phyloP scores from a whole-genome alignment of 345 rosid species.

The Eucalyptus brandiana region DNA sequence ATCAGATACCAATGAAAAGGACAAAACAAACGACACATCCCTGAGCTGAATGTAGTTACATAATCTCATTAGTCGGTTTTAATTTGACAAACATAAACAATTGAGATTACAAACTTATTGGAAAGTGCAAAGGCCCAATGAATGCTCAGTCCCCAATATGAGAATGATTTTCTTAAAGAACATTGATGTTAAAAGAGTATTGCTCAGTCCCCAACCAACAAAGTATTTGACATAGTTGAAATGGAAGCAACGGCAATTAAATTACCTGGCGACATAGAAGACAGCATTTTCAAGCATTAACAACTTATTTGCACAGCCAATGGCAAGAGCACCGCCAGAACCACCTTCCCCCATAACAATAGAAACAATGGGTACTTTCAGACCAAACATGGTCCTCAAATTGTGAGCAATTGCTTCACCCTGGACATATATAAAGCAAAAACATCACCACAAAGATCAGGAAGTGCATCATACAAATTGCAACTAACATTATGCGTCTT shows the following conservation, averaged over 20 bases:
- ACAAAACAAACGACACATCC: not conserved
- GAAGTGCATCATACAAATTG: not conserved
- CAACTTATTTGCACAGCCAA: conserved; percentile 89
- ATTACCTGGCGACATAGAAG: conserved; percentile 95
- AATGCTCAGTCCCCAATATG: not conserved
- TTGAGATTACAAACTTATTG: not conserved
- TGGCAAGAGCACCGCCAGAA: conserved; percentile 98
- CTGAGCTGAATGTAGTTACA: not conserved
- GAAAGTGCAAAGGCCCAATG: not conserved
- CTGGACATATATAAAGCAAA: conserved; percentile 17
- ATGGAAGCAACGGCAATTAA: not conserved
- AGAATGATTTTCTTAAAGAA: not conserved
- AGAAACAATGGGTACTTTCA: conserved; percentile 88
- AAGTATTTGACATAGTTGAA: not conserved
- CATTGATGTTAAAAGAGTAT: not conserved
- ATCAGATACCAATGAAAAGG: not conserved
- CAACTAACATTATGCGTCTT: not conserved
- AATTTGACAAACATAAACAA: not conserved
- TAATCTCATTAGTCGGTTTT: not conserved
- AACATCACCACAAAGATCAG: not conserved
- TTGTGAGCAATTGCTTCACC: conserved; percentile 98
- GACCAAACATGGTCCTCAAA: conserved; percentile 91
- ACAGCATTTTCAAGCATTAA: conserved; percentile 95
- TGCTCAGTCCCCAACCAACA: not conserved
- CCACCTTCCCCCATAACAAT: conserved; percentile 99